Conservation (phyloP, 352 stramenopile genomes). For the Phytopythium cucurbitacearum region DNA sequence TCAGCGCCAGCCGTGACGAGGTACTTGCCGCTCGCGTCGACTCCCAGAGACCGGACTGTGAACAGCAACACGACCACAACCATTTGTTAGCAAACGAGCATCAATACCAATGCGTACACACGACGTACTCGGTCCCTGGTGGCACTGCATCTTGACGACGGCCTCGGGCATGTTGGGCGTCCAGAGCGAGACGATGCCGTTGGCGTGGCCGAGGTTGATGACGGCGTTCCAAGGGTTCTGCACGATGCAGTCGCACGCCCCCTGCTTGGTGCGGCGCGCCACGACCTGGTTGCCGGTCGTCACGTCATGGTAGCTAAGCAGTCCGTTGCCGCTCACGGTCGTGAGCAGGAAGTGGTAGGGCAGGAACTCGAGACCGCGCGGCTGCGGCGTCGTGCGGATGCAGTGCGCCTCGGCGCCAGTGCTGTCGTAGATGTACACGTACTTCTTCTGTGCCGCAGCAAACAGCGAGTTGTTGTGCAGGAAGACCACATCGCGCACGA, state of each 20-base stretch:
- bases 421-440: slow-evolving; percentile 99
- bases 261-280: slow-evolving; percentile 90
- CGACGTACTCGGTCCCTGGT: slow-evolving; percentile 91
- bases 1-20: slow-evolving; percentile 96
- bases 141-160: slow-evolving; percentile 97
- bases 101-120: neutral
- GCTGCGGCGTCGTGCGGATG: slow-evolving; percentile 90
- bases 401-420: slow-evolving; percentile 96
- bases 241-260: slow-evolving; percentile 89
- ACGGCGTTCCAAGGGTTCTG: slow-evolving; percentile 97
- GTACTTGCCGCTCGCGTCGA: slow-evolving; percentile 93
- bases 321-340: slow-evolving; percentile 87
- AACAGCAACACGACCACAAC: slow-evolving; percentile 12
- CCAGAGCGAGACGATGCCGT: slow-evolving; percentile 98
- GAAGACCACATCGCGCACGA: slow-evolving; percentile 94
- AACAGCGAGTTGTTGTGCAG: slow-evolving; percentile 98
- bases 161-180: slow-evolving; percentile 91
- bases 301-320: slow-evolving; percentile 96
- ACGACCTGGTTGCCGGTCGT: slow-evolving; percentile 92
- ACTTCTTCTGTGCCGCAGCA: slow-evolving; percentile 96
- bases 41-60: slow-evolving; percentile 85
- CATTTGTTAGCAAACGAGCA: neutral
- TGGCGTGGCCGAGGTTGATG: slow-evolving; percentile 95
- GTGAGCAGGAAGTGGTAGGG: slow-evolving; percentile 98
- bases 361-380: slow-evolving; percentile 94